phyloP scores from a whole-genome alignment of 2,329 filamentous ascomycete species.

The Penicillium fuscoglaucum region DNA sequence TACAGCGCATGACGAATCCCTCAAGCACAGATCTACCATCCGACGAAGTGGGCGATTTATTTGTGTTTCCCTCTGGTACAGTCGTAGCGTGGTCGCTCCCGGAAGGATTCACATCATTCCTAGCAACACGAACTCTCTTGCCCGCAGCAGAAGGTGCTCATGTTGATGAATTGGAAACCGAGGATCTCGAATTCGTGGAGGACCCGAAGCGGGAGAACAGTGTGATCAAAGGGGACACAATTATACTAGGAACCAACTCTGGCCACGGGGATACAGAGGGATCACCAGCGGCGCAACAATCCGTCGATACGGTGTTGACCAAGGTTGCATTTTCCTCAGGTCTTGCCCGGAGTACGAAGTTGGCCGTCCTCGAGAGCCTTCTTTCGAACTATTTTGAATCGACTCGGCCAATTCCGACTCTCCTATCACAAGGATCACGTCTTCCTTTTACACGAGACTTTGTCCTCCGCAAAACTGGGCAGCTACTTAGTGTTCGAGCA shows the following conservation, averaged over 20 bases:
- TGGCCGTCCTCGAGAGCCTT: constrained; percentile 84
- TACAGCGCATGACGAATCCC: constrained; percentile 46
- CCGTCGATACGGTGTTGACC: constrained; percentile 68
- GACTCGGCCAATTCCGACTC: constrained; percentile 76
- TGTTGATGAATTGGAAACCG: constrained; percentile 71
- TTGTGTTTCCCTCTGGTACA: constrained; percentile 92
- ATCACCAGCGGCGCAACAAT: constrained; percentile 33
- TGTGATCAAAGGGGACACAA: constrained; percentile 80
- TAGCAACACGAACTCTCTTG: constrained; percentile 71
- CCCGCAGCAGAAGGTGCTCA: constrained; percentile 76
- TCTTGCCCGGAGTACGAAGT: constrained; percentile 86
- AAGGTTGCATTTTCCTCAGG: constrained; percentile 97
- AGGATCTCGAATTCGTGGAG: constrained; percentile 83
- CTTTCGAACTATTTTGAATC: constrained; percentile 83
- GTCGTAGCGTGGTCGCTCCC: constrained; percentile 90
- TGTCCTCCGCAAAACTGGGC: constrained; percentile 89
- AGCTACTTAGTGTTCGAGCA: constrained; percentile 82
- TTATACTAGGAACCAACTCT: constrained; percentile 77
- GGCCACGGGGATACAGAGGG: constrained; percentile 23
- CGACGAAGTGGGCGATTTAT: constrained; percentile 73
- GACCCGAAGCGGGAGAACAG: constrained; percentile 73
- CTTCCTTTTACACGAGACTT: constrained; percentile 69
- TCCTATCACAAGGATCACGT: constrained; percentile 68
- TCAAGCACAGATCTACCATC: constrained; percentile 39
- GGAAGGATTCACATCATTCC: constrained; percentile 66